Percentiles rank a stretch among this genome's conserved stretches.
These are phyloP conservation scores for Candida yuanshanica DNA, from an alignment of 805 yeast genomes.

Conservation along the genomic window DNA sequence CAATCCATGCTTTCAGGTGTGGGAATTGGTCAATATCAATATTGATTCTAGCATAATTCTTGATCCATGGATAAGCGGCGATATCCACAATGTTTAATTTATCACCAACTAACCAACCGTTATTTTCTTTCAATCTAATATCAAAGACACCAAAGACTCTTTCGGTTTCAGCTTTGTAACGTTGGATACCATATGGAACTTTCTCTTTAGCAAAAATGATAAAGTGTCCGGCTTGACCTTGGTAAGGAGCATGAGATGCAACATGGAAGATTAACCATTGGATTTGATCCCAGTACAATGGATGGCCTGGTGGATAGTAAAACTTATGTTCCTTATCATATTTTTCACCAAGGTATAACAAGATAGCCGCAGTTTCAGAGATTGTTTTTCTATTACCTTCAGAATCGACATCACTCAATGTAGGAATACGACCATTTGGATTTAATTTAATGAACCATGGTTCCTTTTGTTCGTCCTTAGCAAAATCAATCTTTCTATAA, in stretches of 20 bases:
- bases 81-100: constrained; percentile 57
- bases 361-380: constrained; percentile 58
- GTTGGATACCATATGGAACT: constrained; percentile 45
- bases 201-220: constrained; percentile 40
- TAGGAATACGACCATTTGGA: constrained; percentile 62
- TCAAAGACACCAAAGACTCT: constrained; percentile 53
- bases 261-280: constrained; percentile 53
- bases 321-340: constrained; percentile 50
- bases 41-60: constrained; percentile 4
- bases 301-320: constrained; percentile 29
- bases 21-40: constrained; percentile 37
- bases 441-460: constrained; percentile 52
- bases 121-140: constrained; percentile 40
- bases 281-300: constrained; percentile 44
- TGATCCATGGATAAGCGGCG: constrained; percentile 43
- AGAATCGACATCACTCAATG: constrained; percentile 33
- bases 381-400: constrained; percentile 39
- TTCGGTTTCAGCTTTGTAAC: constrained; percentile 46
- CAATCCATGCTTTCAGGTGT: constrained; percentile 34
- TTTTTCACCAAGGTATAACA: constrained; percentile 52
- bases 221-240: constrained; percentile 56
- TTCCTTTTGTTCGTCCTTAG: constrained; percentile 42
- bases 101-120: constrained; percentile 57
- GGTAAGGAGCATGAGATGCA: constrained; percentile 58
- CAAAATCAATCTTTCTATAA: constrained; percentile 35